Conservation (phyloP, 176 grass and related monocot species). For the Oryza glaberrima region DNA sequence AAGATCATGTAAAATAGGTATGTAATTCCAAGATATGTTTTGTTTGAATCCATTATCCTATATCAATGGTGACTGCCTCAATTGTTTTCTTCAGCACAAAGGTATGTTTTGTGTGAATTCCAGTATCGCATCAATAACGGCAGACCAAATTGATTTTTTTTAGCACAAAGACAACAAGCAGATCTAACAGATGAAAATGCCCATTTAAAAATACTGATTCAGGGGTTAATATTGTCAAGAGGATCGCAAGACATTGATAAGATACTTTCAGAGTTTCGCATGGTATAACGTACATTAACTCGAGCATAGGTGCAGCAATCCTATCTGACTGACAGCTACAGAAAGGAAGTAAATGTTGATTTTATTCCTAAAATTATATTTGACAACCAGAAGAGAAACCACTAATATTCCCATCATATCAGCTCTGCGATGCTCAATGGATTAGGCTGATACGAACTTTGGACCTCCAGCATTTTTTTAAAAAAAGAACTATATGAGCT, state of each 20-base stretch:
- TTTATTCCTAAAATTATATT: background rate
- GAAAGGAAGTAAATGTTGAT: background rate
- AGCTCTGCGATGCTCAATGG: background rate
- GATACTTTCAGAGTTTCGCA: background rate
- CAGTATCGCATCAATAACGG: background rate
- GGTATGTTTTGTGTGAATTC: slow-evolving; percentile 13
- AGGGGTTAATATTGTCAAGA: slow-evolving; percentile 12
- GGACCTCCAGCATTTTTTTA: slow-evolving; percentile 6
- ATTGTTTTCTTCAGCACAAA: background rate
- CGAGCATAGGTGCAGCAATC: background rate
- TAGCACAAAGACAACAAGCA: background rate
- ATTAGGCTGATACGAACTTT: background rate
- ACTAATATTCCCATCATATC: slow-evolving; percentile 6
- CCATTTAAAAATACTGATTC: slow-evolving; percentile 1
- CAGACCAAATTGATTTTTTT: background rate
- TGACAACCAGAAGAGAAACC: background rate
- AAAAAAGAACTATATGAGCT: background rate
- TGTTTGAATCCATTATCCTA: background rate
- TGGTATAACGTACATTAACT: background rate
- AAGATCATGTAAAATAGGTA: background rate
- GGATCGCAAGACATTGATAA: background rate
- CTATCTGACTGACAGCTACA: slow-evolving; percentile 3
- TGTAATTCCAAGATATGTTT: background rate
- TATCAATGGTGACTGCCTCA: background rate
- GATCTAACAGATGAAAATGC: background rate